phyloP scores from a whole-genome alignment of 345 rosid species.

The Eucalyptus microcorys region DNA sequence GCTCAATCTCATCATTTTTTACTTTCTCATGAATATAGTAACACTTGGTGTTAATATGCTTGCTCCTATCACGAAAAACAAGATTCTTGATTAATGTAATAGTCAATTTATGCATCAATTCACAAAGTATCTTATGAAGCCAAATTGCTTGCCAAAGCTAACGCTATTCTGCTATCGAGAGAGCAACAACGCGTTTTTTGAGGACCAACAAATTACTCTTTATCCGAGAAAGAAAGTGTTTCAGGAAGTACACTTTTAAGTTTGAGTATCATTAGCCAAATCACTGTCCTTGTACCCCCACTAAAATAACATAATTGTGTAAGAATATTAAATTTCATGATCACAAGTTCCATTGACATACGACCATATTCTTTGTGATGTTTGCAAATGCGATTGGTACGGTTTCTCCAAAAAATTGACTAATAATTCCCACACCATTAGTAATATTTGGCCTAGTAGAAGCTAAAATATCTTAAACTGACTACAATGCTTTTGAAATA shows the following conservation, averaged over 20 bases:
- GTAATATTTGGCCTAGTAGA: background rate
- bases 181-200: background rate
- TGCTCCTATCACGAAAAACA: background rate
- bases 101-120: too few species aligned
- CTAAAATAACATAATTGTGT: background rate
- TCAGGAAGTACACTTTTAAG: background rate
- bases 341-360: background rate
- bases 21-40: too few species aligned
- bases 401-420: too few species aligned
- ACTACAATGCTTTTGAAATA: background rate
- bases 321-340: background rate
- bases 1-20: background rate
- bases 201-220: background rate
- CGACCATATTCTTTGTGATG: too few species aligned
- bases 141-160: background rate
- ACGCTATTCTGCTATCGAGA: background rate
- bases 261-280: background rate
- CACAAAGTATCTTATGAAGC: background rate
- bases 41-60: background rate
- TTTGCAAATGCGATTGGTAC: background rate
- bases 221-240: background rate
- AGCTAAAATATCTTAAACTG: background rate
- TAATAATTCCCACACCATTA: background rate
- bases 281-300: background rate
- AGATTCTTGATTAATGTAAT: background rate